Conservation (phyloP, 2,329 filamentous ascomycete species). For the Pyrenophora graminea region DNA sequence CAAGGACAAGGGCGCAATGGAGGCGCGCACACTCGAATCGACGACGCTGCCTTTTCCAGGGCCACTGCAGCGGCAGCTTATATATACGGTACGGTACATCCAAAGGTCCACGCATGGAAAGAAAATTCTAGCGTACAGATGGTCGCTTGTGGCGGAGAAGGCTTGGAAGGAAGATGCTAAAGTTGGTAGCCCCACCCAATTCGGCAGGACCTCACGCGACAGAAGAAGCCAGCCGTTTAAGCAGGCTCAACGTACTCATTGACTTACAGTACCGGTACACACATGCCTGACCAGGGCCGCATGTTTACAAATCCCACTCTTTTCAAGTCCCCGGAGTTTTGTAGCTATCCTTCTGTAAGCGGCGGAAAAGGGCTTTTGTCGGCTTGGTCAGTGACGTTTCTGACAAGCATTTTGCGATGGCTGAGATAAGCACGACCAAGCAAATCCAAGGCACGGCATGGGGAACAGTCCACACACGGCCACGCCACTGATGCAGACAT, state of each 20-base stretch:
- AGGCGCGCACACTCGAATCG: slow-evolving; percentile 9
- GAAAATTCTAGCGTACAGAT: slow-evolving; percentile 30
- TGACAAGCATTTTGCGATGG: slow-evolving; percentile 17
- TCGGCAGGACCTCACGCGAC: slow-evolving; percentile 23
- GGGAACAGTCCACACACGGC: neutral
- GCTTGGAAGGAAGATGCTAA: slow-evolving; percentile 11
- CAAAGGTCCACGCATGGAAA: slow-evolving; percentile 15
- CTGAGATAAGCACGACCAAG: slow-evolving; percentile 26
- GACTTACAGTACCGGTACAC: too few relatives aligned
- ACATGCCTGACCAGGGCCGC: slow-evolving; percentile 3
- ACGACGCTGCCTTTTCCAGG: slow-evolving; percentile 12
- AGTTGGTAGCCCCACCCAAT: slow-evolving; percentile 20
- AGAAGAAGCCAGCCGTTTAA: slow-evolving; percentile 12
- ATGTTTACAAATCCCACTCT: neutral
- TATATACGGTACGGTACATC: slow-evolving; percentile 8
- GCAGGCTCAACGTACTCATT: neutral
- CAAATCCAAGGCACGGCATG: slow-evolving; percentile 12
- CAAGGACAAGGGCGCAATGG: slow-evolving; percentile 8
- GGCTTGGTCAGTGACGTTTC: slow-evolving; percentile 10
- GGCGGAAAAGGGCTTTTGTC: neutral
- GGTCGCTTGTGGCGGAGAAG: slow-evolving; percentile 22
- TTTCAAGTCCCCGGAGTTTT: slow-evolving; percentile 12
- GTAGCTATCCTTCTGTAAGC: neutral
- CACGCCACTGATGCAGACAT: slow-evolving; percentile 9
- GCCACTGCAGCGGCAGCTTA: slow-evolving; percentile 15